A percentile compares a stretch with the other conserved stretches of the same genome.
These are phyloP conservation scores for Zygosaccharomyces lentus DNA, from an alignment of 805 yeast genomes.

Conservation along the genomic window DNA sequence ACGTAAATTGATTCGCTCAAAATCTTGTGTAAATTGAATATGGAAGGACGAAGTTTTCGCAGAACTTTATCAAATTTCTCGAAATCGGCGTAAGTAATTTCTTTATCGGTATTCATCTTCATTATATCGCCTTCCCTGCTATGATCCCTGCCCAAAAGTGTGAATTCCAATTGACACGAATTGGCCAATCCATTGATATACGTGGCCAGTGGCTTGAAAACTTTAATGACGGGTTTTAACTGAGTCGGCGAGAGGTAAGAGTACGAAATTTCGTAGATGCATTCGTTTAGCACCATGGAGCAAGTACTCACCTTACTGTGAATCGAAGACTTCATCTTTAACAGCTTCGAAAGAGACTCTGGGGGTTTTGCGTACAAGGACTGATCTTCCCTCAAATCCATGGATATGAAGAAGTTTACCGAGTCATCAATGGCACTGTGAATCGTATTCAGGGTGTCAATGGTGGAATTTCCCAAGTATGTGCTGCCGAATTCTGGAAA, in stretches of 20 bases:
- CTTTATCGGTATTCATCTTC: slow-evolving; percentile 28
- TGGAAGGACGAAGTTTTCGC: slow-evolving; percentile 30
- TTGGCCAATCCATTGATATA: slow-evolving; percentile 42
- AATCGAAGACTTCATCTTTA: slow-evolving; percentile 34
- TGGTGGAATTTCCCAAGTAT: slow-evolving; percentile 42
- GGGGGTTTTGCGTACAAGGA: slow-evolving; percentile 23
- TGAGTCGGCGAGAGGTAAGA: slow-evolving; percentile 44
- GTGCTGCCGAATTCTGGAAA: slow-evolving; percentile 53
- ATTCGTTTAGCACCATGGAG: slow-evolving; percentile 42
- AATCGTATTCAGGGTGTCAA: slow-evolving; percentile 39
- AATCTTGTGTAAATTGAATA: slow-evolving; percentile 34
- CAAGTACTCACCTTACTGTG: slow-evolving; percentile 36
- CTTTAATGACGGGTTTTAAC: slow-evolving; percentile 35
- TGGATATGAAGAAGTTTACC: slow-evolving; percentile 38
- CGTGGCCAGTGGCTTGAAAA: slow-evolving; percentile 33
- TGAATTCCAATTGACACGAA: slow-evolving; percentile 45
- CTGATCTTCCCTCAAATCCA: slow-evolving; percentile 15
- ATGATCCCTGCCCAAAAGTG: slow-evolving; percentile 31
- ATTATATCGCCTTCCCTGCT: slow-evolving; percentile 17
- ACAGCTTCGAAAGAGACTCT: slow-evolving; percentile 32
- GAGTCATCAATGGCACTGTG: slow-evolving; percentile 39
- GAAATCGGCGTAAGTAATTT: slow-evolving; percentile 37
- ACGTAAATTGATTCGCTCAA: slow-evolving; percentile 35
- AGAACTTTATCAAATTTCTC: slow-evolving; percentile 33
- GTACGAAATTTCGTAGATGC: slow-evolving; percentile 47